Conservation (phyloP, 1,139 yeast genomes). For the Scheffersomyces cryptocercus region DNA sequence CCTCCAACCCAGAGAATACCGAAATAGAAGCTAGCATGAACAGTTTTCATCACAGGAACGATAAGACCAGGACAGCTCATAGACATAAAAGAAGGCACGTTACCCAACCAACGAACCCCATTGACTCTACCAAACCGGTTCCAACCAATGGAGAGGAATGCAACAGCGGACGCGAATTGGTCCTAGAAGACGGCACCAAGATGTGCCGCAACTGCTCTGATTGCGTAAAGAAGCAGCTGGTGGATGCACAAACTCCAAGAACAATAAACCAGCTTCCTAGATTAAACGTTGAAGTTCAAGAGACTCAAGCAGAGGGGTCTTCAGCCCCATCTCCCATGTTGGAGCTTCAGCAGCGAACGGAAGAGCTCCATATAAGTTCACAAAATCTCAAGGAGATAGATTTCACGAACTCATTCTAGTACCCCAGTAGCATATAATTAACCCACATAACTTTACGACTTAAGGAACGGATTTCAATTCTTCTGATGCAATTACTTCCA, state of each 20-base stretch:
- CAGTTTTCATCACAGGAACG: neutral
- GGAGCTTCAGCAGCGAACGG: neutral
- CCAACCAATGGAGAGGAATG: constrained; percentile 8
- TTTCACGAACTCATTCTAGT: constrained; percentile 15
- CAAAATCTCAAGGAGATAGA: constrained; percentile 14
- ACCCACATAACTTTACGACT: too few species aligned
- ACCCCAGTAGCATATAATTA: neutral
- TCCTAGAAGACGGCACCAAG: constrained; percentile 20
- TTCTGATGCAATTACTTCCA: too few species aligned
- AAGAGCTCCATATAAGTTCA: constrained; percentile 3
- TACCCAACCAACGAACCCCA: neutral
- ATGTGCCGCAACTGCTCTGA: constrained; percentile 29
- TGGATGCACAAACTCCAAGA: constrained; percentile 1
- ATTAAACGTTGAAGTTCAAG: constrained; percentile 12
- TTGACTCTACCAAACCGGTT: neutral
- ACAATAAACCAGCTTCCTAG: constrained; percentile 3
- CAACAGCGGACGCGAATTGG: constrained; percentile 17
- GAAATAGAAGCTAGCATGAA: neutral
- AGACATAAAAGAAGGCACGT: constrained; percentile 1
- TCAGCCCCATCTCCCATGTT: constrained; percentile 8
- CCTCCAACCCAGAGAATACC: constrained; percentile 1
- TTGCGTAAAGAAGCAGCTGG: constrained; percentile 22
- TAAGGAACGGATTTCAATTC: too few species aligned
- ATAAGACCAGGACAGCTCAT: too few species aligned
- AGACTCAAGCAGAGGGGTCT: constrained; percentile 8